Evolutionary conservation across 192 early-diverging fungal species (phyloP).

Genomic region (Entomortierella chlamydospora): DNA sequence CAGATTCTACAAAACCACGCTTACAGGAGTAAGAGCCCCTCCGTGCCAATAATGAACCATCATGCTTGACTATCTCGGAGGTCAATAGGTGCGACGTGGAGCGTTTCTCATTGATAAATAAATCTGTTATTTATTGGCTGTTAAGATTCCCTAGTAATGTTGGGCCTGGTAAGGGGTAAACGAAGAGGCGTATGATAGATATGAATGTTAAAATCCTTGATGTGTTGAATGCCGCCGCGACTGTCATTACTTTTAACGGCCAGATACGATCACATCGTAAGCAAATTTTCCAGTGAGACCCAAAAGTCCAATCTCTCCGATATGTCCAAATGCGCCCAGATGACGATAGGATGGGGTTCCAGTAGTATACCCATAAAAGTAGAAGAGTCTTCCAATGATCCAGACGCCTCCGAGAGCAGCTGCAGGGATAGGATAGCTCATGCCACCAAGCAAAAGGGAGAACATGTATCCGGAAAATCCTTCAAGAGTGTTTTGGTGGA

Average conservation of each 20-base stretch:
- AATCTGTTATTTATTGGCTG: too few relatives aligned
- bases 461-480: conserved; percentile 60
- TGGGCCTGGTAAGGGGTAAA: too few relatives aligned
- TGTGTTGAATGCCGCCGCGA: neutral
- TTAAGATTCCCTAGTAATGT: too few relatives aligned
- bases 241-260: neutral
- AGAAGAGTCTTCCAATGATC: conserved; percentile 61
- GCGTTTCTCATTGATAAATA: too few relatives aligned
- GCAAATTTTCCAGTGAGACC: conserved; percentile 53
- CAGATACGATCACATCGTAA: conserved; percentile 35
- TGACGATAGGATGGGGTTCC: conserved; percentile 69
- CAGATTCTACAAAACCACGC: too few relatives aligned
- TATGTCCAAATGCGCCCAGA: conserved; percentile 60
- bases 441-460: conserved; percentile 58
- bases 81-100: too few relatives aligned
- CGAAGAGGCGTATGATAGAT: too few relatives aligned
- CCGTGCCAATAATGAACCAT: too few relatives aligned
- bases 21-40: too few relatives aligned
- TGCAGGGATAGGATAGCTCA: conserved; percentile 66
- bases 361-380: conserved; percentile 65
- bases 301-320: conserved; percentile 65
- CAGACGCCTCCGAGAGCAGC: conserved; percentile 64
- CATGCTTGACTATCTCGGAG: too few relatives aligned
- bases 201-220: neutral
- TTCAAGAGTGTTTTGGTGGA: conserved; percentile 78